phyloP scores from a whole-genome alignment of 345 rosid genomes.

The Bruguiera sexangula region DNA sequence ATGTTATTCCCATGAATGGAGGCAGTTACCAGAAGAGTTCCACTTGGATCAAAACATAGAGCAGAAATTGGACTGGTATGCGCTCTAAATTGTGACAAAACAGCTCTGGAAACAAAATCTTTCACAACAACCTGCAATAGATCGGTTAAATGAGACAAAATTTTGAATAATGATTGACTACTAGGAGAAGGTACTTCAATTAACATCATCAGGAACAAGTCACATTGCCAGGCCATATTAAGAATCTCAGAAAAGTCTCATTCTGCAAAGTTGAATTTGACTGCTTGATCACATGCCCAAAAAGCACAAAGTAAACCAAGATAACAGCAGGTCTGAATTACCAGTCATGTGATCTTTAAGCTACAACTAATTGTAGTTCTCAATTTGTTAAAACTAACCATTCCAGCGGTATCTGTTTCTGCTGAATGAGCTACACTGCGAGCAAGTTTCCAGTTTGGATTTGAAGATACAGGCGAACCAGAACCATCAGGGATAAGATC shows the following conservation, averaged over 20 bases:
- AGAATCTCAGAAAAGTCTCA: constrained; percentile 7
- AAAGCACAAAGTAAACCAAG: constrained; percentile 8
- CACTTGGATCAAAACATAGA: constrained; percentile 92
- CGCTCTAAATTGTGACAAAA: constrained; percentile 87
- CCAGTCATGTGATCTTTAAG: not conserved
- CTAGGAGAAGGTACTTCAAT: not conserved
- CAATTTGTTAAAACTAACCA: constrained; percentile 55
- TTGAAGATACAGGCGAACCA: constrained; percentile 65
- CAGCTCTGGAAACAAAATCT: constrained; percentile 78
- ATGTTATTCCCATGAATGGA: constrained; percentile 87
- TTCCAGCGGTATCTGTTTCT: constrained; percentile 81
- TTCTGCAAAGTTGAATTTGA: constrained; percentile 7
- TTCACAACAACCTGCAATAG: constrained; percentile 81
- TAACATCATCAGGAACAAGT: not conserved
- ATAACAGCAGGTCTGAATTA: not conserved
- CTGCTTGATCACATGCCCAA: constrained; percentile 4
- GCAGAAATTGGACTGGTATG: constrained; percentile 97
- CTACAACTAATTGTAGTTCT: constrained; percentile 9
- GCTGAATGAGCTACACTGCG: constrained; percentile 51
- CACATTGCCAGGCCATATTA: not conserved
- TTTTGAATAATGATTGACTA: not conserved
- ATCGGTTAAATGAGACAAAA: constrained; percentile 16
- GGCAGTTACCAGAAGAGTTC: constrained; percentile 86
- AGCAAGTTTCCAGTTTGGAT: constrained; percentile 76
- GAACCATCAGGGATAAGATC: constrained; percentile 78